Percentiles rank a stretch among this genome's conserved stretches.
Evolutionary conservation across 2,329 filamentous ascomycete genomes (phyloP).

Genomic region (Aspergillus piperis): DNA sequence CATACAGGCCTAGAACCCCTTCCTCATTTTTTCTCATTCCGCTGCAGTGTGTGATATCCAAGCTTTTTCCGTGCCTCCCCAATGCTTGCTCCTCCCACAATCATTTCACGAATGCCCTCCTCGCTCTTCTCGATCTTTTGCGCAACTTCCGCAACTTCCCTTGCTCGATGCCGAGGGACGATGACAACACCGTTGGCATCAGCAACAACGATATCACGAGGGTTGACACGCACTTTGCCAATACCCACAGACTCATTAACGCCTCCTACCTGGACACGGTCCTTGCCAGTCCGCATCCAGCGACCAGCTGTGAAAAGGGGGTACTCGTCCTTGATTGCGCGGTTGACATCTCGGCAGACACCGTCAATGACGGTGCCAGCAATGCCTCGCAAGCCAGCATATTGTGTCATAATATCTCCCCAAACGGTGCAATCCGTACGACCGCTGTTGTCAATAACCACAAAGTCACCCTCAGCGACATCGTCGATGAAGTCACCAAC

Average conservation of each 20-base stretch:
- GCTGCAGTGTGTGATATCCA: neutral
- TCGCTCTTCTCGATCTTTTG: neutral
- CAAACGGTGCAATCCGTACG: conserved; percentile 40
- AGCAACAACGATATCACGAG: conserved; percentile 35
- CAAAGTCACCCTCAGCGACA: conserved; percentile 31
- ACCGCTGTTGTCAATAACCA: conserved; percentile 38
- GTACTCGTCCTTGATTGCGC: conserved; percentile 31
- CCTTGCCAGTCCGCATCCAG: conserved; percentile 39
- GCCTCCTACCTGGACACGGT: conserved; percentile 33
- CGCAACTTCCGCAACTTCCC: neutral
- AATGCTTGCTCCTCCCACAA: neutral
- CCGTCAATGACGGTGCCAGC: conserved; percentile 39
- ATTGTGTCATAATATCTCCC: conserved; percentile 42
- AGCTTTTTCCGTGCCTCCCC: neutral
- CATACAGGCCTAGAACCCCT: too few species aligned
- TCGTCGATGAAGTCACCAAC: conserved; percentile 39
- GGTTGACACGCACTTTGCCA: conserved; percentile 29
- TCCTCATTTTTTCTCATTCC: neutral
- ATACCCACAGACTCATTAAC: conserved; percentile 33
- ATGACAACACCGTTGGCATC: conserved; percentile 29
- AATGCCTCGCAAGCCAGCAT: conserved; percentile 32
- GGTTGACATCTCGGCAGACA: conserved; percentile 36
- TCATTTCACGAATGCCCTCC: neutral
- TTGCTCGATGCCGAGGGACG: conserved; percentile 17
- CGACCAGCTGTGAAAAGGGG: conserved; percentile 35